A percentile compares a stretch with the other conserved stretches of the same genome.
Evolutionary conservation across 495 filamentous ascomycete species (phyloP).

Genomic region (Penicillium subrubescens): DNA sequence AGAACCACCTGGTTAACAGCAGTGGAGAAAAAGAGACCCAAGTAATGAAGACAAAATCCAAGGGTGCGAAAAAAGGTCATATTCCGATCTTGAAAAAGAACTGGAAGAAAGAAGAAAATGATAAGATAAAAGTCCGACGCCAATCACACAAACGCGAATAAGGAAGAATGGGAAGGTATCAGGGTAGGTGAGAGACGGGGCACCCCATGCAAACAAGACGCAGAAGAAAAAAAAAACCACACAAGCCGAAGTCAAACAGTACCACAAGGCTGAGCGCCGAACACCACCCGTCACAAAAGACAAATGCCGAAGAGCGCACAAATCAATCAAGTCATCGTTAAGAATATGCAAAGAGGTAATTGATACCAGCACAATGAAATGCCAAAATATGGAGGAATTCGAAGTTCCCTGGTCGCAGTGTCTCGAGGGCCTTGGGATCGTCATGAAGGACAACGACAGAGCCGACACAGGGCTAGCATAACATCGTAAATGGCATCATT

Average conservation of each 20-base stretch:
- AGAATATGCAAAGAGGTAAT: conserved; percentile 50
- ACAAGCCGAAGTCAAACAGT: conserved; percentile 25
- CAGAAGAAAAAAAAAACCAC: conserved; percentile 21
- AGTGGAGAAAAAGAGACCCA: conserved; percentile 5
- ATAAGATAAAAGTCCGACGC: conserved; percentile 32
- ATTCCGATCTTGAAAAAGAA: conserved; percentile 31
- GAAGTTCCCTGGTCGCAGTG: conserved; percentile 31
- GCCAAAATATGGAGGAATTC: conserved; percentile 47
- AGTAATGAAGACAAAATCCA: conserved; percentile 16
- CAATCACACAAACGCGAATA: conserved; percentile 29
- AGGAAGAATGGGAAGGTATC: conserved; percentile 42
- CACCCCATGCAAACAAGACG: conserved; percentile 35
- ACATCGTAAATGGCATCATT: conserved; percentile 33
- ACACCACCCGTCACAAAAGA: conserved; percentile 40
- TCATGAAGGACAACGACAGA: conserved; percentile 29
- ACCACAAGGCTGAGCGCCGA: conserved; percentile 38
- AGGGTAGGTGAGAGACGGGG: conserved; percentile 30
- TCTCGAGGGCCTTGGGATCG: conserved; percentile 30
- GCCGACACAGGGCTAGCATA: conserved; percentile 31
- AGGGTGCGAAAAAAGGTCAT: conserved; percentile 22
- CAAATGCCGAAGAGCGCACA: conserved; percentile 46
- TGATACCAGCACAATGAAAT: conserved; percentile 50
- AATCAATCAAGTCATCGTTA: conserved; percentile 47
- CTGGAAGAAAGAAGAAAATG: conserved; percentile 24
- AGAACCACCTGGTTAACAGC: conserved; percentile 8